Percentiles rank a stretch among this genome's conserved stretches.
These are phyloP conservation scores for Zygotorulaspora chibaensis DNA, from an alignment of 805 yeast genomes.

Conservation along the genomic window DNA sequence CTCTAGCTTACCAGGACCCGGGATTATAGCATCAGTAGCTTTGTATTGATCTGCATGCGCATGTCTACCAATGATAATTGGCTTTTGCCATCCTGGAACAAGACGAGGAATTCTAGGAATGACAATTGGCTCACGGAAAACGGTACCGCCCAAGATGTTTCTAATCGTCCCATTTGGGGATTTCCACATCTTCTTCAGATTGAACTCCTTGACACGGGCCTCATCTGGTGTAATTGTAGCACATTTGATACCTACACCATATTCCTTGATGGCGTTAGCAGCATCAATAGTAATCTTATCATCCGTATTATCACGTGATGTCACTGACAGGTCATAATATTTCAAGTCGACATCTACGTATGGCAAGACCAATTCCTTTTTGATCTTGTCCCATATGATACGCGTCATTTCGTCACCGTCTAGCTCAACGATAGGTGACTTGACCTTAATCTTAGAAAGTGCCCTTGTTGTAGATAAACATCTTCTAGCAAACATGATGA, in stretches of 20 bases:
- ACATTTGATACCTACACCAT: slow-evolving; percentile 80
- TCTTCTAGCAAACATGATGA: slow-evolving; percentile 24
- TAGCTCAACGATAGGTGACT: slow-evolving; percentile 69
- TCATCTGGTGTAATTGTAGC: slow-evolving; percentile 86
- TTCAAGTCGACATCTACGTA: slow-evolving; percentile 69
- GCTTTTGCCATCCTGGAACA: slow-evolving; percentile 76
- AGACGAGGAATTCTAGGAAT: slow-evolving; percentile 73
- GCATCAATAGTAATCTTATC: slow-evolving; percentile 76
- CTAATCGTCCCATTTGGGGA: slow-evolving; percentile 84
- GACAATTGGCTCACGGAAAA: slow-evolving; percentile 79
- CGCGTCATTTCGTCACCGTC: slow-evolving; percentile 89
- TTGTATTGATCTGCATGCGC: slow-evolving; percentile 84
- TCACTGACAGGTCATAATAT: slow-evolving; percentile 69
- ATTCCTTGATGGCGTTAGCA: slow-evolving; percentile 67
- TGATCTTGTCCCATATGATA: slow-evolving; percentile 75
- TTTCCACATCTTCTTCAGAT: slow-evolving; percentile 75
- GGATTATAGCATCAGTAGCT: slow-evolving; percentile 68
- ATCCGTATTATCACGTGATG: slow-evolving; percentile 63
- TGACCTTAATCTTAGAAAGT: slow-evolving; percentile 59
- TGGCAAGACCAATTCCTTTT: slow-evolving; percentile 61
- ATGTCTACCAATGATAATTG: slow-evolving; percentile 81
- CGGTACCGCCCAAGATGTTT: slow-evolving; percentile 78
- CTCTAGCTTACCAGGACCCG: slow-evolving; percentile 58
- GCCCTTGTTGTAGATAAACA: slow-evolving; percentile 26
- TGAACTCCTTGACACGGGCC: slow-evolving; percentile 69